phyloP scores from a whole-genome alignment of 2,329 filamentous ascomycete genomes.

The Neofusicoccum sp. region DNA sequence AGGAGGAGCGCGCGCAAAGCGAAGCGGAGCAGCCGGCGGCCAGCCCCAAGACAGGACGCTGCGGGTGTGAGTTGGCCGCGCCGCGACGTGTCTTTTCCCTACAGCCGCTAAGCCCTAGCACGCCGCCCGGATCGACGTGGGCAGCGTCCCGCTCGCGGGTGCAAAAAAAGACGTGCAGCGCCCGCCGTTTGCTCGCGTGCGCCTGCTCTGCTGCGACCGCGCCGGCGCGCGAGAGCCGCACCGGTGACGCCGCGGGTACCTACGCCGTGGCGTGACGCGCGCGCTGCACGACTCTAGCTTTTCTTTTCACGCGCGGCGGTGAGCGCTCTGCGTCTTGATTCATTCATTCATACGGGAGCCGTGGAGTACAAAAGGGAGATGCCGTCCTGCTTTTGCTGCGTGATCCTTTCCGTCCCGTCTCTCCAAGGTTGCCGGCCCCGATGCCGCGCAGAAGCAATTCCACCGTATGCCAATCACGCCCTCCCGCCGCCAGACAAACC shows the following conservation, averaged over 20 bases:
- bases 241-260: background rate
- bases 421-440: constrained; percentile 13
- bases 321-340: constrained; percentile 16
- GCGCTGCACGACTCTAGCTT: background rate
- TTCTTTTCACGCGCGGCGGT: background rate
- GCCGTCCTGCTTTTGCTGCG: constrained; percentile 12
- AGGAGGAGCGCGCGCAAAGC: background rate
- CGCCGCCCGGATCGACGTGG: constrained; percentile 4
- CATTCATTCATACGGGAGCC: constrained; percentile 14
- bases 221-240: constrained; percentile 5
- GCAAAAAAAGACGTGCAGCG: constrained; percentile 6
- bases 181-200: constrained; percentile 10
- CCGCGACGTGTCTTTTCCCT: constrained; percentile 18
- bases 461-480: constrained; percentile 2
- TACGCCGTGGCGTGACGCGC: background rate
- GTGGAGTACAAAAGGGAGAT: constrained; percentile 20
- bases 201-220: background rate
- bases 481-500: background rate
- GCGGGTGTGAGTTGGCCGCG: constrained; percentile 20
- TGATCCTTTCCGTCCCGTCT: constrained; percentile 12
- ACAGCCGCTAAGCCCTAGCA: constrained; percentile 13
- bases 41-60: constrained; percentile 13
- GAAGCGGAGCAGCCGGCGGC: constrained; percentile 8
- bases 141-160: background rate
- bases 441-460: constrained; percentile 19